A percentile compares a stretch with the other conserved stretches of the same genome.
These are phyloP conservation scores for Monosporozyma aerobia DNA, from an alignment of 805 yeast species.

Conservation along the genomic window DNA sequence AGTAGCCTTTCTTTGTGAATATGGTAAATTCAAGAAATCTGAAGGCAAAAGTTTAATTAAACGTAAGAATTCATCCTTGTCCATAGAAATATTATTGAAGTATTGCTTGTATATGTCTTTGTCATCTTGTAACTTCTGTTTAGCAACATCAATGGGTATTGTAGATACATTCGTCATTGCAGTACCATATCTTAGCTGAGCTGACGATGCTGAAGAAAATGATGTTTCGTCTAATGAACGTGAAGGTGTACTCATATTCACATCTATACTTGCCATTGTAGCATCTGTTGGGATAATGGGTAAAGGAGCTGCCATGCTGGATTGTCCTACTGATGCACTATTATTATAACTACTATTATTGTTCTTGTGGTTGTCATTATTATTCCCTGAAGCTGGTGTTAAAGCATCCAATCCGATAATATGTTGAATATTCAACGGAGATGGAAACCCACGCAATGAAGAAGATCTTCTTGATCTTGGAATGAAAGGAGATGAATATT, in stretches of 20 bases:
- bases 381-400: not conserved
- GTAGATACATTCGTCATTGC: not conserved
- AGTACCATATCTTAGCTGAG: not conserved
- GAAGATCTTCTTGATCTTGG: slow-evolving; percentile 2
- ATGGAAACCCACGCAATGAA: not conserved
- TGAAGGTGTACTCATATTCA: not conserved
- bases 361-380: not conserved
- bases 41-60: slow-evolving; percentile 36
- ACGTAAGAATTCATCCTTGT: slow-evolving; percentile 23
- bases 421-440: not conserved
- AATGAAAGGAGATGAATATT: not conserved
- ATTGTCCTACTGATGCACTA: not conserved
- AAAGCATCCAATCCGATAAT: not conserved
- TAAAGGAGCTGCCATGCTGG: not conserved
- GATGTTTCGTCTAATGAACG: not conserved
- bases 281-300: not conserved
- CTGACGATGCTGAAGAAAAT: not conserved
- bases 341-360: not conserved
- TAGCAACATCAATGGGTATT: not conserved
- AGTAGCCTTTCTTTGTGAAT: slow-evolving; percentile 47
- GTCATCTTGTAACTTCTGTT: not conserved
- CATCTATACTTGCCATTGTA: not conserved
- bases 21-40: slow-evolving; percentile 48
- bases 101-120: not conserved
- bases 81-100: not conserved